These are phyloP conservation scores for Medicago lupulina DNA, from an alignment of 306 rosid genomes.

Conservation along the genomic window DNA sequence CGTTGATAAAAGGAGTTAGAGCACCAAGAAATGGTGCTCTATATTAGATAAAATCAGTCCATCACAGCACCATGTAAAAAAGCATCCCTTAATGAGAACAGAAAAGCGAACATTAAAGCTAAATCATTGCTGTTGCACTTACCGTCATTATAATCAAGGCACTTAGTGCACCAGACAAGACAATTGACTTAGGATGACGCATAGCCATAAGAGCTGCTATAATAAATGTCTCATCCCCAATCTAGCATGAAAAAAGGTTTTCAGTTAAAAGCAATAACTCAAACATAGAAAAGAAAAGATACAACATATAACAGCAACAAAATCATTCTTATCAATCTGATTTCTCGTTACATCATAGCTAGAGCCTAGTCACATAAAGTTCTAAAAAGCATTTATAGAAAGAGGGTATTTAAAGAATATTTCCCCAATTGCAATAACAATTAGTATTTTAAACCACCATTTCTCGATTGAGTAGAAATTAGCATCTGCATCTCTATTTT, in stretches of 20 bases:
- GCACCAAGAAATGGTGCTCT: slow-evolving; percentile 36
- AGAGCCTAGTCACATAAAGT: background rate
- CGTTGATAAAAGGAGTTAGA: slow-evolving; percentile 37
- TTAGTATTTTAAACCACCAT: background rate
- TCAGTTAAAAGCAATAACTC: slow-evolving; percentile 39
- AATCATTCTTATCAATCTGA: slow-evolving; percentile 28
- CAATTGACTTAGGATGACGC: slow-evolving; percentile 99
- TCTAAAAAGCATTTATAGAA: background rate
- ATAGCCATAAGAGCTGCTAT: slow-evolving; percentile 99
- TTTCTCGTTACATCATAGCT: slow-evolving; percentile 16
- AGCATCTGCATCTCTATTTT: background rate
- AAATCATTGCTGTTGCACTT: slow-evolving; percentile 33
- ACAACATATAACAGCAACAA: slow-evolving; percentile 21
- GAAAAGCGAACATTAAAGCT: slow-evolving; percentile 10
- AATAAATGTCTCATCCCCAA: slow-evolving; percentile 98
- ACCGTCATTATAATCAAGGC: slow-evolving; percentile 97
- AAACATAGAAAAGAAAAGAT: slow-evolving; percentile 22
- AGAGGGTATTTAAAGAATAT: background rate
- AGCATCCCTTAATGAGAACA: slow-evolving; percentile 37
- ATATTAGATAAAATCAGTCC: slow-evolving; percentile 40
- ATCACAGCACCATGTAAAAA: slow-evolving; percentile 34
- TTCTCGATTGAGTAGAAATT: background rate
- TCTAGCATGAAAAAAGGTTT: slow-evolving; percentile 61
- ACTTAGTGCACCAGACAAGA: slow-evolving; percentile 86
- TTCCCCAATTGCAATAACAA: background rate